Conservation (phyloP, 2,329 filamentous ascomycete genomes). For the Ophiostoma montium region DNA sequence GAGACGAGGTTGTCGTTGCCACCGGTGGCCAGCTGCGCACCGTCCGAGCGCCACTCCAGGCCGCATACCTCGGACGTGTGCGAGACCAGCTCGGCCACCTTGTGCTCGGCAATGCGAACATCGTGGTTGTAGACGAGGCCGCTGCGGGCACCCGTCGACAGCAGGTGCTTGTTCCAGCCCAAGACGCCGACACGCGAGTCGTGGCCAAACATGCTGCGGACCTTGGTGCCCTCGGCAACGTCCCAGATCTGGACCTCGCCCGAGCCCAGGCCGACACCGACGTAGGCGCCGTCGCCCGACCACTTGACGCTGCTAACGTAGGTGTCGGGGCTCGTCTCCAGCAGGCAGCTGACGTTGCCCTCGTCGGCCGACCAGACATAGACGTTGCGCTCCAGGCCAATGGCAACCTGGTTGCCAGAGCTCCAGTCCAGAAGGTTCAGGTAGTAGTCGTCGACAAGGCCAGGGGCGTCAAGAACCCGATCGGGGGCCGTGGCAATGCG, state of each 20-base stretch:
- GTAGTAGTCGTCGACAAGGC: slow-evolving; percentile 96
- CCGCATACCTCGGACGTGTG: slow-evolving; percentile 98
- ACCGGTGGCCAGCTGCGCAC: slow-evolving; percentile 89
- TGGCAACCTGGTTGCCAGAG: slow-evolving; percentile 92
- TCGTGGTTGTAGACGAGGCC: slow-evolving; percentile 98
- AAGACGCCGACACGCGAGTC: slow-evolving; percentile 94
- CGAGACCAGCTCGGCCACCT: slow-evolving; percentile 89
- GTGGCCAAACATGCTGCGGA: slow-evolving; percentile 97
- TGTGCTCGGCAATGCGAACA: slow-evolving; percentile 94
- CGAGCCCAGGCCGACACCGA: slow-evolving; percentile 84
- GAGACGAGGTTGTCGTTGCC: slow-evolving; percentile 98
- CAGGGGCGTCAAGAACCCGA: slow-evolving; percentile 88
- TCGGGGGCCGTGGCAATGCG: slow-evolving; percentile 91
- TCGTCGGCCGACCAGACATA: slow-evolving; percentile 98
- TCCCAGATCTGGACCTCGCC: slow-evolving; percentile 99
- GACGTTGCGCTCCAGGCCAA: slow-evolving; percentile 90
- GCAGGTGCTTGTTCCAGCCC: slow-evolving; percentile 97
- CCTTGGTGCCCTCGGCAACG: slow-evolving; percentile 84
- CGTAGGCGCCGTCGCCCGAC: slow-evolving; percentile 93
- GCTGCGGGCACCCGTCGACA: slow-evolving; percentile 88
- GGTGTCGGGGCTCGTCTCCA: slow-evolving; percentile 80
- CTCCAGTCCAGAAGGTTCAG: slow-evolving; percentile 98
- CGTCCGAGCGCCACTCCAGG: slow-evolving; percentile 93
- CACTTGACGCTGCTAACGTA: slow-evolving; percentile 98
- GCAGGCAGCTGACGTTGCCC: slow-evolving; percentile 72